phyloP scores from a whole-genome alignment of 2,329 filamentous ascomycete genomes.

The Trichoderma oligosporum region DNA sequence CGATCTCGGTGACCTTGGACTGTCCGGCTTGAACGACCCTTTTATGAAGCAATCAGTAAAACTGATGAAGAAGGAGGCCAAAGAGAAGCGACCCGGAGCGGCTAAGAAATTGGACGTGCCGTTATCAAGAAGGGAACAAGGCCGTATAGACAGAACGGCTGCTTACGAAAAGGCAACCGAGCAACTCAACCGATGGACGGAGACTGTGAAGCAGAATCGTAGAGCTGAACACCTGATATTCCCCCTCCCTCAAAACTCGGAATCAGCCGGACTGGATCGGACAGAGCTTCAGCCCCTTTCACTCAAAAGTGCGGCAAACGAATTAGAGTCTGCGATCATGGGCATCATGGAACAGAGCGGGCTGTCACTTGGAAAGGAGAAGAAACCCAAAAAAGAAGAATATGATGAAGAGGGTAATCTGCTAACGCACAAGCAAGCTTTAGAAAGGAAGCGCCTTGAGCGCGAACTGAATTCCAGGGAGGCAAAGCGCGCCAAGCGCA shows the following conservation, averaged over 20 bases:
- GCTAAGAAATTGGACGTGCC: constrained; percentile 75
- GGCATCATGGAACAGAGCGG: constrained; percentile 88
- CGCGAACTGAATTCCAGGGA: constrained; percentile 86
- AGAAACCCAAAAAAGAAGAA: constrained; percentile 53
- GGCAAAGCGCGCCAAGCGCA: constrained; percentile 80
- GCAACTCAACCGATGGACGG: constrained; percentile 84
- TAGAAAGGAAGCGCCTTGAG: constrained; percentile 71
- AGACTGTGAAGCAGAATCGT: constrained; percentile 92
- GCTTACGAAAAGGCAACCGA: constrained; percentile 91
- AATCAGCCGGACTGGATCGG: constrained; percentile 55
- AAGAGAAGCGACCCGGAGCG: constrained; percentile 43
- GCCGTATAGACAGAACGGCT: constrained; percentile 72
- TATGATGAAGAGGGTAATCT: constrained; percentile 69
- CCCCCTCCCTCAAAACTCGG: constrained; percentile 71
- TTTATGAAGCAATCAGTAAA: constrained; percentile 76
- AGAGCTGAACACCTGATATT: constrained; percentile 87
- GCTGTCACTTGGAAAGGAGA: constrained; percentile 50
- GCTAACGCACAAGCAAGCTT: constrained; percentile 65
- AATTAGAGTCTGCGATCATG: constrained; percentile 81
- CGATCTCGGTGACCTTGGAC: constrained; percentile 67
- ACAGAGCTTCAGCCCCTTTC: constrained; percentile 64
- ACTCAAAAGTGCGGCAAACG: constrained; percentile 63
- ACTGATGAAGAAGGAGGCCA: constrained; percentile 62
- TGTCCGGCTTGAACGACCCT: constrained; percentile 68
- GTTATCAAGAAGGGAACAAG: constrained; percentile 80